These are phyloP conservation scores for Pelargonium nanum DNA, from an alignment of 345 rosid genomes.

Conservation along the genomic window DNA sequence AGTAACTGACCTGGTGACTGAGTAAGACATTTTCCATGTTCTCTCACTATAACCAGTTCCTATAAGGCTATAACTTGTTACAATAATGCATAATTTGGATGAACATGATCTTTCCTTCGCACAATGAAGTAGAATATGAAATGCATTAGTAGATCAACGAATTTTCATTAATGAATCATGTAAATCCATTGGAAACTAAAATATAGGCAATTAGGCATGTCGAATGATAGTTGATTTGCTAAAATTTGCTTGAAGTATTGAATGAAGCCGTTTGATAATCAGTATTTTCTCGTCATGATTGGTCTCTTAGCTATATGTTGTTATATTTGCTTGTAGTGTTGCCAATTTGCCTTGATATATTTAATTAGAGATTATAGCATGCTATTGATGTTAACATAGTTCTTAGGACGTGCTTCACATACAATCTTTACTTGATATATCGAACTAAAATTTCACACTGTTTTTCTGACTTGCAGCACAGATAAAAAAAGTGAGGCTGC, in stretches of 20 bases:
- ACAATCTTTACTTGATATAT: background rate
- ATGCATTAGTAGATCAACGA: background rate
- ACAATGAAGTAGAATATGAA: background rate
- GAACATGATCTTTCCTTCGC: background rate
- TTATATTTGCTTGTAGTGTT: background rate
- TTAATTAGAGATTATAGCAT: background rate
- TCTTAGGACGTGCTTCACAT: background rate
- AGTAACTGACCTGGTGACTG: conserved; percentile 78
- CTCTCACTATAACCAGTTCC: background rate
- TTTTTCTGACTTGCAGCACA: conserved; percentile 49
- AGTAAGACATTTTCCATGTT: conserved; percentile 36
- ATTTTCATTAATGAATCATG: background rate
- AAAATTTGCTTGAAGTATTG: too few relatives aligned
- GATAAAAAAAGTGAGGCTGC: conserved; percentile 88
- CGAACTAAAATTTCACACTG: background rate
- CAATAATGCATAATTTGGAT: background rate
- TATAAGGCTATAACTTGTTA: background rate
- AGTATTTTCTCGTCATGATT: background rate
- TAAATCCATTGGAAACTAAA: background rate
- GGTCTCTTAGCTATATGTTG: background rate
- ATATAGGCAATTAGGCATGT: background rate
- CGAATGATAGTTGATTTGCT: too few relatives aligned
- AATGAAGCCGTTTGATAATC: too few relatives aligned
- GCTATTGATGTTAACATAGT: background rate
- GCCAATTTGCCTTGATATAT: background rate